phyloP scores from a whole-genome alignment of 2,329 filamentous ascomycete species.

The Fusarium bulbicola region DNA sequence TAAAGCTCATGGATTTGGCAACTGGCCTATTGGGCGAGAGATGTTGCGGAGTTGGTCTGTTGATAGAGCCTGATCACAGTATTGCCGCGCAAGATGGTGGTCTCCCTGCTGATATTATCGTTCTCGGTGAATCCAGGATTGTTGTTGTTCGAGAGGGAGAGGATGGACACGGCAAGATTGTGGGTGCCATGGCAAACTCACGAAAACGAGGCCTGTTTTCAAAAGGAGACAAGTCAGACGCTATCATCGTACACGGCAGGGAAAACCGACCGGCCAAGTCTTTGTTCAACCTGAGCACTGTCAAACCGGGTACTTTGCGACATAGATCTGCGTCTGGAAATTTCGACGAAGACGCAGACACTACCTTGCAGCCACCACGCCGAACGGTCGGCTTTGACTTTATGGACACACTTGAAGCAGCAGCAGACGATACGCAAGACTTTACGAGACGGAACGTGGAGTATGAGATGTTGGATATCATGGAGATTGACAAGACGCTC shows the following conservation, averaged over 20 bases:
- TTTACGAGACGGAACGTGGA: conserved; percentile 64
- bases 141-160: conserved; percentile 65
- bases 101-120: conserved; percentile 62
- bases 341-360: conserved; percentile 38
- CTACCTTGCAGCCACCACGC: conserved; percentile 42
- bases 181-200: conserved; percentile 50
- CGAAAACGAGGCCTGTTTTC: conserved; percentile 49
- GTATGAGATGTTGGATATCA: conserved; percentile 70
- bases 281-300: conserved; percentile 61
- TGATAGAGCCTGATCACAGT: conserved; percentile 49
- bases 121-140: conserved; percentile 65
- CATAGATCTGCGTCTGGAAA: conserved; percentile 42
- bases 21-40: conserved; percentile 66
- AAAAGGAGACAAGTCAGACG: conserved; percentile 55
- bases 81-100: conserved; percentile 46
- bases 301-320: conserved; percentile 51
- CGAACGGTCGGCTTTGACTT: conserved; percentile 58
- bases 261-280: conserved; percentile 50
- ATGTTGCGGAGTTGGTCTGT: conserved; percentile 61
- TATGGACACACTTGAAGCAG: conserved; percentile 59
- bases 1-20: conserved; percentile 62
- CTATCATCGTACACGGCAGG: conserved; percentile 65
- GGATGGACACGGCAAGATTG: conserved; percentile 55
- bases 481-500: conserved; percentile 70
- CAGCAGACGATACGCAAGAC: conserved; percentile 62